phyloP scores from a whole-genome alignment of 2,329 filamentous ascomycete genomes.

The Aspergillus fischeri region DNA sequence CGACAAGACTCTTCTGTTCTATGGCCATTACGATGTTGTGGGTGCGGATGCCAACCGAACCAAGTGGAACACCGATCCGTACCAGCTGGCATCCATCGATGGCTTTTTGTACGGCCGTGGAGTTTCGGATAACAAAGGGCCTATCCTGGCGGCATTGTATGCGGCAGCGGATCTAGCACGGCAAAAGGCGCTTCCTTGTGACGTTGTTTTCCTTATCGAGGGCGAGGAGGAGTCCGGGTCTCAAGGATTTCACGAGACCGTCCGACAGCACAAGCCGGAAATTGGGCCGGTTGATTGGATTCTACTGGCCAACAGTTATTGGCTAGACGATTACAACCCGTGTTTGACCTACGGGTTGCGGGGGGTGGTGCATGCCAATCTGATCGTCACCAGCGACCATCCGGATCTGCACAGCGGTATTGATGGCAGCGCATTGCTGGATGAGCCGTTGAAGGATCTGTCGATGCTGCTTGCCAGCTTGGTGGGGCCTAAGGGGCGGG shows the following conservation, averaged over 20 bases:
- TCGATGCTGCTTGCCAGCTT: constrained; percentile 77
- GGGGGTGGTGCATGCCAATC: constrained; percentile 87
- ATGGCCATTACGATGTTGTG: constrained; percentile 97
- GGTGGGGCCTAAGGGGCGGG: constrained; percentile 72
- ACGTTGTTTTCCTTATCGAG: constrained; percentile 91
- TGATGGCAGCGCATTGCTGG: constrained; percentile 85
- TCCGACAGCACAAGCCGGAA: constrained; percentile 72
- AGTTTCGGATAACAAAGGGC: constrained; percentile 97
- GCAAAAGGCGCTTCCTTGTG: constrained; percentile 76
- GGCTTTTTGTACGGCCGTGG: constrained; percentile 93
- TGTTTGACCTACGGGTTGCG: constrained; percentile 92
- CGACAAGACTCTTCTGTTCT: constrained; percentile 87
- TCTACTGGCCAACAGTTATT: constrained; percentile 94
- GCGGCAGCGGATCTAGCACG: constrained; percentile 86
- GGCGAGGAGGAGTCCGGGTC: constrained; percentile 96
- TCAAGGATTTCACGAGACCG: constrained; percentile 79
- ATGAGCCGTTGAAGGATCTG: constrained; percentile 88
- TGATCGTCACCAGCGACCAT: constrained; percentile 78
- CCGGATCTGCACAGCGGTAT: constrained; percentile 94
- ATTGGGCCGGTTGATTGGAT: constrained; percentile 95
- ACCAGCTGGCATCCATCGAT: constrained; percentile 81
- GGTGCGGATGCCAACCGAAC: constrained; percentile 76
- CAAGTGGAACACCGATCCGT: constrained; percentile 86
- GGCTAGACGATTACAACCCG: constrained; percentile 92
- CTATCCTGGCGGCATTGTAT: constrained; percentile 88